phyloP scores from a whole-genome alignment of 2,329 filamentous ascomycete genomes.

The Venturia nashicola region DNA sequence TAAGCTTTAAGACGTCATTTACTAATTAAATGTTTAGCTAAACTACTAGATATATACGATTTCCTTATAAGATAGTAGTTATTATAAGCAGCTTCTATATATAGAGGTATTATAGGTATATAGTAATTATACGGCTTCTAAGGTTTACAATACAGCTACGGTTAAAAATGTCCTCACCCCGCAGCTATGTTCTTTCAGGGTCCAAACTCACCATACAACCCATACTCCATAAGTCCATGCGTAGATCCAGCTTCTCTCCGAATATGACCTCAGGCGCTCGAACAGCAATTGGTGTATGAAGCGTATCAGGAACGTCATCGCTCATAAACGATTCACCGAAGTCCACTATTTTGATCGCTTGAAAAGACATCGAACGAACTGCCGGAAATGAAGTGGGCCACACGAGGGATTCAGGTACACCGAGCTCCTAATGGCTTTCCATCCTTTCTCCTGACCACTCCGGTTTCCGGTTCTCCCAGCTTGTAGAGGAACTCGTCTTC shows the following conservation, averaged over 20 bases:
- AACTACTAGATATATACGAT: no score
- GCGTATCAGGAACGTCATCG: slow-evolving; percentile 13
- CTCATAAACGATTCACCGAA: slow-evolving; percentile 4
- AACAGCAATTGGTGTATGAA: slow-evolving; percentile 21
- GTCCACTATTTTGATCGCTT: slow-evolving; percentile 18
- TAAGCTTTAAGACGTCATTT: no score
- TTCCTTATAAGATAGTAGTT: no score
- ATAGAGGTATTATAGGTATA: no score
- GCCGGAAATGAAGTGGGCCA: slow-evolving; percentile 1
- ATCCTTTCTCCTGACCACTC: slow-evolving; percentile 14
- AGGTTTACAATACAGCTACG: no score
- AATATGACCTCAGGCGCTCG: slow-evolving; percentile 22
- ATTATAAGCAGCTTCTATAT: no score
- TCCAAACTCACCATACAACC: slow-evolving; percentile 20
- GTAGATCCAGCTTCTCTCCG: slow-evolving; percentile 19
- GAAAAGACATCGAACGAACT: not conserved
- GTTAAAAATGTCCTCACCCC: no score
- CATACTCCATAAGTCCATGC: slow-evolving; percentile 23
- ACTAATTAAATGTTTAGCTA: no score
- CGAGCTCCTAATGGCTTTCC: slow-evolving; percentile 13
- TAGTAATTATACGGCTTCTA: no score
- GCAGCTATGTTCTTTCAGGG: no score
- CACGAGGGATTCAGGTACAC: slow-evolving; percentile 12
- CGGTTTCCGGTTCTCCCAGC: slow-evolving; percentile 14
- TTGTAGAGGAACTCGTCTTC: slow-evolving; percentile 15